These are phyloP conservation scores for Neurospora sp. DNA, from an alignment of 495 filamentous ascomycete species.

Conservation along the genomic window DNA sequence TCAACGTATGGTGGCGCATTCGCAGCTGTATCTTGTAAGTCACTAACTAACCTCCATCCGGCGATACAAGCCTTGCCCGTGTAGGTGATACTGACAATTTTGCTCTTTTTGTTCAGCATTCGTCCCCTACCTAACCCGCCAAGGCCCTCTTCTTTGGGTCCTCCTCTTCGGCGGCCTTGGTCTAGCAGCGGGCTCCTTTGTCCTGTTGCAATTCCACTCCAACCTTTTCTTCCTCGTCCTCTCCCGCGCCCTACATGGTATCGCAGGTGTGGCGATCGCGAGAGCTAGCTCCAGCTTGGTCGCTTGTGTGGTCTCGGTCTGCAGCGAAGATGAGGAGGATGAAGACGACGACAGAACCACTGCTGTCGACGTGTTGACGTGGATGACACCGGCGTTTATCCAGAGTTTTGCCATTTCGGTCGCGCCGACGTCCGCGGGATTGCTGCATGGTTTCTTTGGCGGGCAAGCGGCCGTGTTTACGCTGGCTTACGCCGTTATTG, in stretches of 20 bases:
- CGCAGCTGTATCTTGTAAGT: constrained; percentile 19
- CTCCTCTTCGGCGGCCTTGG: constrained; percentile 12
- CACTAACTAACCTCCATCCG: neutral
- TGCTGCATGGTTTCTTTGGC: constrained; percentile 9
- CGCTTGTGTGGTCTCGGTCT: neutral
- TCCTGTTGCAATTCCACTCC: constrained; percentile 13
- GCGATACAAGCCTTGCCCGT: neutral
- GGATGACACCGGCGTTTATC: constrained; percentile 12
- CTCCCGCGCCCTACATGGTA: constrained; percentile 17
- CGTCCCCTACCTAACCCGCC: constrained; percentile 12
- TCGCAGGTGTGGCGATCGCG: constrained; percentile 12
- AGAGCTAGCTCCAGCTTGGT: constrained; percentile 12
- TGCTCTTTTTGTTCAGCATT: constrained; percentile 8
- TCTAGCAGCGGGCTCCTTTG: constrained; percentile 10
- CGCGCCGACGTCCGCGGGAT: constrained; percentile 10
- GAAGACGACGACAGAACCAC: neutral
- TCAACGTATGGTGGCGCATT: constrained; percentile 20
- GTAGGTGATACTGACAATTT: neutral
- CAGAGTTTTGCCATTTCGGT: constrained; percentile 16
- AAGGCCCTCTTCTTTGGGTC: constrained; percentile 5
- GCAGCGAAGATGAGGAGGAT: neutral
- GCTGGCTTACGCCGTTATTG: constrained; percentile 14
- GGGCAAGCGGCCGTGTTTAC: constrained; percentile 12
- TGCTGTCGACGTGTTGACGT: neutral
- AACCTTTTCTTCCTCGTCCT: constrained; percentile 11